Conservation (phyloP, 176 grass and related monocot species). For the Avena eriantha region DNA sequence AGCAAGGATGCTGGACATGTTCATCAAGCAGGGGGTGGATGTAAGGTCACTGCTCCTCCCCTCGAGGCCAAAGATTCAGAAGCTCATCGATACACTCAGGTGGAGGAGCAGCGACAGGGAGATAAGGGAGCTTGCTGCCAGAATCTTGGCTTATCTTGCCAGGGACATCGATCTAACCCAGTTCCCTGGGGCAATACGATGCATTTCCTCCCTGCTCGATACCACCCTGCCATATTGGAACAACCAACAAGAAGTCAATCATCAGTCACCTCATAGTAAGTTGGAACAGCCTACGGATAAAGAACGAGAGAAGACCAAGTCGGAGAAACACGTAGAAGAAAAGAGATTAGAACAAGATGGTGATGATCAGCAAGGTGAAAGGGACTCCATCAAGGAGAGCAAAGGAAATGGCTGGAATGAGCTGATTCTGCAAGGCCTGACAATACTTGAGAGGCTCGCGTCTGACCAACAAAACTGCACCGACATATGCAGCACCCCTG, state of each 20-base stretch:
- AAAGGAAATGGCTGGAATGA: background rate
- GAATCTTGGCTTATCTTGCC: background rate
- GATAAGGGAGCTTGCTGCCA: background rate
- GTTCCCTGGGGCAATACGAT: background rate
- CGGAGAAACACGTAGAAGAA: background rate
- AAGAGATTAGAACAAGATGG: background rate
- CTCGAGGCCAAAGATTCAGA: background rate
- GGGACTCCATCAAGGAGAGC: background rate
- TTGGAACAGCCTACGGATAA: background rate
- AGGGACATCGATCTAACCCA: background rate
- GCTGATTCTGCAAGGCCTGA: conserved; percentile 29
- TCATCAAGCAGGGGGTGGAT: background rate
- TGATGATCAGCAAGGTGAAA: background rate
- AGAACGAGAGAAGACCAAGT: background rate
- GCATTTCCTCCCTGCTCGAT: background rate
- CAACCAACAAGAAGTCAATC: background rate
- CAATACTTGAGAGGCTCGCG: background rate
- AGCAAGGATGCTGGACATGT: background rate
- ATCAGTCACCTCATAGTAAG: background rate
- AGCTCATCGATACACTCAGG: background rate
- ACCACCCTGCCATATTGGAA: background rate
- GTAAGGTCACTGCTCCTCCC: background rate
- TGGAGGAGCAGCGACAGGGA: background rate
- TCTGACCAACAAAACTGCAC: background rate
- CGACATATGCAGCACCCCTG: background rate